phyloP scores from a whole-genome alignment of 306 rosid genomes.

The Cucumis melo region DNA sequence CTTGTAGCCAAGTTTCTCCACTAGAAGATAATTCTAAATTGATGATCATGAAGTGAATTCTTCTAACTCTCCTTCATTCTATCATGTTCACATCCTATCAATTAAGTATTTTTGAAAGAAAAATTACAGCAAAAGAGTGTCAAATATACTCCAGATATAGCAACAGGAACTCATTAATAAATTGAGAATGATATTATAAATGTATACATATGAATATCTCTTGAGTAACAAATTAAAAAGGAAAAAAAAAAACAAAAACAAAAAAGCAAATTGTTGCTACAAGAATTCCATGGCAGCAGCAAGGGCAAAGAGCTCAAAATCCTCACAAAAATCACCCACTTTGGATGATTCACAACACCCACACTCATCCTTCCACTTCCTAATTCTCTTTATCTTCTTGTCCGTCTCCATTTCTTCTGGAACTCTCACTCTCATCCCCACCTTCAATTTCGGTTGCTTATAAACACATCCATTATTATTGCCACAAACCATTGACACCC shows the following conservation, averaged over 20 bases:
- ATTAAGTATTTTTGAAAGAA: too few relatives aligned
- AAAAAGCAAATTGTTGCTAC: not conserved
- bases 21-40: too few relatives aligned
- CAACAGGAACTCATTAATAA: too few relatives aligned
- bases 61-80: too few relatives aligned
- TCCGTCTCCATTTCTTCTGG: not conserved
- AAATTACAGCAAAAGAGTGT: too few relatives aligned
- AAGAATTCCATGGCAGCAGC: slow-evolving; percentile 38
- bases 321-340: slow-evolving; percentile 19
- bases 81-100: too few relatives aligned
- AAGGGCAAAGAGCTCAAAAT: slow-evolving; percentile 44
- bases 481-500: slow-evolving; percentile 37
- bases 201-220: too few relatives aligned
- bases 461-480: not conserved
- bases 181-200: too few relatives aligned
- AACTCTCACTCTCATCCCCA: slow-evolving; percentile 29
- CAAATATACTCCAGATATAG: too few relatives aligned
- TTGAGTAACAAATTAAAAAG: too few relatives aligned
- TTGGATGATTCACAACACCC: slow-evolving; percentile 54
- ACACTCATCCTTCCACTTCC: slow-evolving; percentile 30
- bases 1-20: too few relatives aligned
- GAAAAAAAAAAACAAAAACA: not conserved
- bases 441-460: slow-evolving; percentile 27
- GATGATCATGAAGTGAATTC: too few relatives aligned
- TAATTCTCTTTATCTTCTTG: slow-evolving; percentile 10